Conservation (phyloP, 441 rosid species). For the Lepidium campestre region DNA sequence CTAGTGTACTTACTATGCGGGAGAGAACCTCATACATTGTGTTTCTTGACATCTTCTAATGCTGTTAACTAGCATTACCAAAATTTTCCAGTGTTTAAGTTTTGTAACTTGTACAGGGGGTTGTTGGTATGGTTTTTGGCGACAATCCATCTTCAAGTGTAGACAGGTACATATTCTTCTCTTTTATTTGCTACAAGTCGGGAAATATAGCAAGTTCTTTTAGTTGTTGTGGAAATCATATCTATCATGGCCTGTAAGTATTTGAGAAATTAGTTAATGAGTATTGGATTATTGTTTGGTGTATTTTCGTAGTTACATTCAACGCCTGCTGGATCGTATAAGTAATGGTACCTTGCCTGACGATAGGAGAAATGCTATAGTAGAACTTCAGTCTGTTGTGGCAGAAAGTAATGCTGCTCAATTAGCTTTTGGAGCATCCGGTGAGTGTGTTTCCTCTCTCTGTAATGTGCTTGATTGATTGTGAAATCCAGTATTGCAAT, state of each 20-base stretch:
- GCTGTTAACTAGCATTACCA: neutral
- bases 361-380: slow-evolving; percentile 78
- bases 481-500: neutral
- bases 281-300: neutral
- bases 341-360: slow-evolving; percentile 82
- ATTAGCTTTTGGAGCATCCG: slow-evolving; percentile 86
- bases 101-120: slow-evolving; percentile 53
- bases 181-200: neutral
- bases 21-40: neutral
- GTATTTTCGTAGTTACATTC: slow-evolving; percentile 52
- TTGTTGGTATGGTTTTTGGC: slow-evolving; percentile 90
- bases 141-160: slow-evolving; percentile 74
- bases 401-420: slow-evolving; percentile 83
- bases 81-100: neutral
- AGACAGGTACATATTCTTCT: slow-evolving; percentile 51
- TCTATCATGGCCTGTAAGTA: neutral
- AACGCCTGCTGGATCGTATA: slow-evolving; percentile 80
- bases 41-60: neutral
- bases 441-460: slow-evolving; percentile 32
- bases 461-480: neutral
- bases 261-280: neutral
- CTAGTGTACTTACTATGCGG: neutral
- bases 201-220: neutral
- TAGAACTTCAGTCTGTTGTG: slow-evolving; percentile 85
- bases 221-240: neutral